Percentiles rank a stretch among this genome's conserved stretches.
Conservation (phyloP, 2,329 filamentous ascomycete genomes). For the Blastomyces gilchristii region DNA sequence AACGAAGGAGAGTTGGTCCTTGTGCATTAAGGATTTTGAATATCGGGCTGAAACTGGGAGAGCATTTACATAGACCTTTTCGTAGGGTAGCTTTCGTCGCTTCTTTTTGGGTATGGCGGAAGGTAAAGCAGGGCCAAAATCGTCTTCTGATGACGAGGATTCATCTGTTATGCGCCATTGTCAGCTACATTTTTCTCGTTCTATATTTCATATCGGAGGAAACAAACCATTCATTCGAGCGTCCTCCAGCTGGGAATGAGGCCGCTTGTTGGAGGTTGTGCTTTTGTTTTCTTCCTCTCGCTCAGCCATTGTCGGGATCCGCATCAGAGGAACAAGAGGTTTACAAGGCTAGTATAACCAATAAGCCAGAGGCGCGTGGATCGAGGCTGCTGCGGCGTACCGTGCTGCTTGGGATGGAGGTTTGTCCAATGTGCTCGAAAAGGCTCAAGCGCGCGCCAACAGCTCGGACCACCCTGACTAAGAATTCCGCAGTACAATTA, state of each 20-base stretch:
- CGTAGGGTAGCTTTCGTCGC: slow-evolving; percentile 78
- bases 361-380: neutral
- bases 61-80: slow-evolving; percentile 88
- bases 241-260: slow-evolving; percentile 46
- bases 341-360: neutral
- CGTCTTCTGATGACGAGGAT: slow-evolving; percentile 73
- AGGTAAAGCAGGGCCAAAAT: slow-evolving; percentile 86
- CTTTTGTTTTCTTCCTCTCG: slow-evolving; percentile 10
- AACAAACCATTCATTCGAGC: slow-evolving; percentile 15
- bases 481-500: neutral
- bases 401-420: neutral
- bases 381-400: neutral
- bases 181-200: slow-evolving; percentile 10
- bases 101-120: slow-evolving; percentile 80
- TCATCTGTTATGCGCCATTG: slow-evolving; percentile 7
- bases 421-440: neutral
- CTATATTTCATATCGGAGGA: slow-evolving; percentile 27
- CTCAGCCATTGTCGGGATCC: slow-evolving; percentile 20
- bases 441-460: slow-evolving; percentile 2
- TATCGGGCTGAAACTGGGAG: slow-evolving; percentile 73
- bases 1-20: slow-evolving; percentile 80
- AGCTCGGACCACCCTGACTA: slow-evolving; percentile 9
- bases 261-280: slow-evolving; percentile 42
- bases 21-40: slow-evolving; percentile 96
- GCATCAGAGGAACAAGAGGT: neutral